Percentiles rank a stretch among this genome's conserved stretches.
Conservation (phyloP, 1,284 basidiomycete species). For the Microstroma glucosiphilum region DNA sequence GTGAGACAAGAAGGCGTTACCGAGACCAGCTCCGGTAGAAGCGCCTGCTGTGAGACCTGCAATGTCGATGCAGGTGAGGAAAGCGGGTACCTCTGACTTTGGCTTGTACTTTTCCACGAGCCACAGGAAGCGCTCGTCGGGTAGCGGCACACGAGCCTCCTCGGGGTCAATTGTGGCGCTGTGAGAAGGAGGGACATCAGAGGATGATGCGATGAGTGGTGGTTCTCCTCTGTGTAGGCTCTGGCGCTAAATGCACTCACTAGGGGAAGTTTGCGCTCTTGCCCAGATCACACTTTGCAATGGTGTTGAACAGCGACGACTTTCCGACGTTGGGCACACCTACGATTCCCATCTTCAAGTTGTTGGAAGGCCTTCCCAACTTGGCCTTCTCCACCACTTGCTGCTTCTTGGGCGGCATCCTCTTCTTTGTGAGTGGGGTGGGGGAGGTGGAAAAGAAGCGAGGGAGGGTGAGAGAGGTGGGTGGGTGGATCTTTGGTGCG, state of each 20-base stretch:
- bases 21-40: constrained; percentile 93
- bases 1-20: constrained; percentile 95
- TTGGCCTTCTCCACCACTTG: constrained; percentile 38
- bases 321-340: constrained; percentile 50
- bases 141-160: constrained; percentile 86
- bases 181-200: background rate
- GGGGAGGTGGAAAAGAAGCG: constrained; percentile 14
- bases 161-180: constrained; percentile 67
- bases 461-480: constrained; percentile 8
- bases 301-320: constrained; percentile 63
- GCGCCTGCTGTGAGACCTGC: constrained; percentile 94
- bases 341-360: constrained; percentile 51
- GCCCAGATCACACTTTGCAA: constrained; percentile 81
- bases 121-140: constrained; percentile 91
- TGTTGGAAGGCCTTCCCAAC: constrained; percentile 48
- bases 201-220: background rate
- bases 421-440: constrained; percentile 16
- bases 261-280: constrained; percentile 99
- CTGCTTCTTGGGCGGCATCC: constrained; percentile 46
- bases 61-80: constrained; percentile 97
- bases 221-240: background rate
- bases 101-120: constrained; percentile 88
- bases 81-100: constrained; percentile 77
- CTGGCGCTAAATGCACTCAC: constrained; percentile 7
- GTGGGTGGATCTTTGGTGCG: background rate